Evolutionary conservation across 129 eudicot genomes (phyloP).

Genomic region (Helichrysum umbraculigerum): DNA sequence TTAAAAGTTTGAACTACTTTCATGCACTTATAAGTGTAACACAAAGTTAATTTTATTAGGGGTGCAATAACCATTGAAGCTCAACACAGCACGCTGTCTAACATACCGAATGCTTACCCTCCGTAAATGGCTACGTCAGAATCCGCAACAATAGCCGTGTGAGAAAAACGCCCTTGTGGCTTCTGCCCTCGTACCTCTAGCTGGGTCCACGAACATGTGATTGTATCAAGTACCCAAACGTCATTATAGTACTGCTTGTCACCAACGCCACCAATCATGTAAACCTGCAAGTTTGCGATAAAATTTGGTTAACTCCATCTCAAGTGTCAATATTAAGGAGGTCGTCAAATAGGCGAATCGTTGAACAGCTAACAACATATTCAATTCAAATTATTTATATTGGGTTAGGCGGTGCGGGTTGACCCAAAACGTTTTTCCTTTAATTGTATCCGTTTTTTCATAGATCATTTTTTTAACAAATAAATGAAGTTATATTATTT

Average conservation of each 20-base stretch:
- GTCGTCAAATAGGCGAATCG: neutral
- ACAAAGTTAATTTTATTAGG: too few species aligned
- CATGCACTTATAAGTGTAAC: neutral
- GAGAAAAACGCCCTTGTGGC: constrained; percentile 96
- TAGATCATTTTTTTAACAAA: too few species aligned
- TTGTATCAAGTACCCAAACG: constrained; percentile 77
- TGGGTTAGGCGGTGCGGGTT: too few species aligned
- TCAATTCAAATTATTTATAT: neutral
- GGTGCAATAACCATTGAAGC: too few species aligned
- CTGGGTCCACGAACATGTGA: constrained; percentile 58
- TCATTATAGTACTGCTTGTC: constrained; percentile 78
- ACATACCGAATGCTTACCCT: constrained; percentile 53
- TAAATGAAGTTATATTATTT: too few species aligned
- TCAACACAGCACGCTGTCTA: neutral
- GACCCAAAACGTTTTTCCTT: too few species aligned
- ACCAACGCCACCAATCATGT: constrained; percentile 88
- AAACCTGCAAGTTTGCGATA: constrained; percentile 48
- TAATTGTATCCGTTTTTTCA: too few species aligned
- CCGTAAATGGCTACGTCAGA: constrained; percentile 75
- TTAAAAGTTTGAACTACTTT: neutral
- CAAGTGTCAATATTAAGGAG: neutral
- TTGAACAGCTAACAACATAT: neutral
- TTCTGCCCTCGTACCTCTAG: constrained; percentile 60
- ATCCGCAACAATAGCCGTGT: constrained; percentile 64
- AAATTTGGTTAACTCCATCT: neutral